phyloP scores from a whole-genome alignment of 768 basidiomycete genomes.

The Hygrocybe coccinea region DNA sequence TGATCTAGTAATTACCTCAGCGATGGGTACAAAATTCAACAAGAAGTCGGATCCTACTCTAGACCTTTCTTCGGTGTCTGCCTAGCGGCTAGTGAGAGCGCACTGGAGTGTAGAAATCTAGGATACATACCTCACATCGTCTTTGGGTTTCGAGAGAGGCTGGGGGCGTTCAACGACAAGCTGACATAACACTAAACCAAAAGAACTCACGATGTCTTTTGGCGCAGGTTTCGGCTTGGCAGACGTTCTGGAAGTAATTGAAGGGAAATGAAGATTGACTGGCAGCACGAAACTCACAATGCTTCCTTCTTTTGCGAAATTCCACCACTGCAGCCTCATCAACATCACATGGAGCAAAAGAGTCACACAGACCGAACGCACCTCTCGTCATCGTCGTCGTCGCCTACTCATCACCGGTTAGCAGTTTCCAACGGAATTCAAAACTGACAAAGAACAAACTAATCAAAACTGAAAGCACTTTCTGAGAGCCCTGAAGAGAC shows the following conservation, averaged over 20 bases:
- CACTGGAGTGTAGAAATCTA: background rate
- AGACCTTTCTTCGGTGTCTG: background rate
- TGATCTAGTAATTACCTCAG: too few relatives aligned
- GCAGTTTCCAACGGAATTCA: background rate
- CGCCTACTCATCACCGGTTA: constrained; percentile 5
- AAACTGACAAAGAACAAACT: constrained; percentile 16
- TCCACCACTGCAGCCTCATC: background rate
- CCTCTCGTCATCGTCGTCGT: constrained; percentile 21
- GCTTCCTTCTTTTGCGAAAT: background rate
- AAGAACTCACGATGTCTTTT: background rate
- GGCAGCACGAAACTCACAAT: too few relatives aligned
- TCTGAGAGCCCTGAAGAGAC: constrained; percentile 10
- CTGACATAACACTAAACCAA: background rate
- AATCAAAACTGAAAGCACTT: constrained; percentile 27
- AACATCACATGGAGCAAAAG: background rate
- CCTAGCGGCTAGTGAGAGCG: background rate
- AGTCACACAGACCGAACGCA: constrained; percentile 7
- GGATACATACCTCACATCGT: background rate
- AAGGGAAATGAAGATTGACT: too few relatives aligned
- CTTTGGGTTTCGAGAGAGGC: background rate
- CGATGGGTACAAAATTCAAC: too few relatives aligned
- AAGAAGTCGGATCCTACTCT: background rate
- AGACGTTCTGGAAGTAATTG: too few relatives aligned
- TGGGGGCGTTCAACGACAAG: background rate
- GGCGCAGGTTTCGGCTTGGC: background rate